These are phyloP conservation scores for Penicillium macrosclerotiorum DNA, from an alignment of 495 filamentous ascomycete genomes.

Conservation along the genomic window DNA sequence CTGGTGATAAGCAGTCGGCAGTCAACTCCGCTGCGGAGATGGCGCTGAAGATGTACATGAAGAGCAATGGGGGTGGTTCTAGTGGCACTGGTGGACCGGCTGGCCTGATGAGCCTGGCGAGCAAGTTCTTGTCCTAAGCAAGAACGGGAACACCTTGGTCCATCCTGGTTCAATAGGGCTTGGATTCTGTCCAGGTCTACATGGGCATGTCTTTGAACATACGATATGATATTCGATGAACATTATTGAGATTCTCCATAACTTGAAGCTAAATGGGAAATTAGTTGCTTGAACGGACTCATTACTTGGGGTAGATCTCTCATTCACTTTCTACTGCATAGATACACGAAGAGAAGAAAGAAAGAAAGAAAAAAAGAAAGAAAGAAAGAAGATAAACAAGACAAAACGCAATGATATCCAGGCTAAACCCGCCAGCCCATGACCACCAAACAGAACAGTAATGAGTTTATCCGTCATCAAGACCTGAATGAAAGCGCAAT, in stretches of 20 bases:
- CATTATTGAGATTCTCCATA: too few relatives aligned
- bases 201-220: too few relatives aligned
- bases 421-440: constrained; percentile 12
- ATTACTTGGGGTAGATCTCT: too few relatives aligned
- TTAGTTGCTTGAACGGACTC: too few relatives aligned
- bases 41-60: constrained; percentile 70
- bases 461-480: constrained; percentile 15
- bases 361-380: not conserved
- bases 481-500: constrained; percentile 11
- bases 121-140: constrained; percentile 45
- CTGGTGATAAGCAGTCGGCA: constrained; percentile 59
- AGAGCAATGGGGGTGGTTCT: constrained; percentile 50
- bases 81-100: constrained; percentile 45
- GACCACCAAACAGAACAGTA: constrained; percentile 7
- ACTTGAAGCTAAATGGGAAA: too few relatives aligned
- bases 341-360: not conserved
- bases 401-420: not conserved
- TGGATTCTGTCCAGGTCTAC: not conserved
- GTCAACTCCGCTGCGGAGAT: constrained; percentile 59
- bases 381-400: not conserved
- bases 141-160: not conserved
- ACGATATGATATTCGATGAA: not conserved
- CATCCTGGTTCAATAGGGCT: not conserved
- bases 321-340: not conserved
- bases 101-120: constrained; percentile 57